Percentiles rank a stretch among this genome's conserved stretches.
Conservation (phyloP, 371 early-diverging fungal species). For the Gilbertella persicaria region DNA sequence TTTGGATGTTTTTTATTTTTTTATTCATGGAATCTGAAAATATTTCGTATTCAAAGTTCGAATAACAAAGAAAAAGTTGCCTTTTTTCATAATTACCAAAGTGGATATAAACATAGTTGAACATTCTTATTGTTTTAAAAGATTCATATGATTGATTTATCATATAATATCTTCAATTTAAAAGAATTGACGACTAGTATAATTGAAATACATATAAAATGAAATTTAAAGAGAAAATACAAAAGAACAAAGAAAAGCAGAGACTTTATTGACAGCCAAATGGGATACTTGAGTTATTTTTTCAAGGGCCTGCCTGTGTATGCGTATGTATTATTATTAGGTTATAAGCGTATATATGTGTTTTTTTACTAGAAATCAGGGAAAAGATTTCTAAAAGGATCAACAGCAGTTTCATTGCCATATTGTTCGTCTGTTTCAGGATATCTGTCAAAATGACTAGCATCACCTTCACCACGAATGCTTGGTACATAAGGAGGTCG, state of each 20-base stretch:
- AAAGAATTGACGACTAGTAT: too few relatives aligned
- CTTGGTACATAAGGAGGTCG: slow-evolving; percentile 92
- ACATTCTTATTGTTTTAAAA: too few relatives aligned
- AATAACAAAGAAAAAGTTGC: too few relatives aligned
- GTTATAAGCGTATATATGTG: neutral
- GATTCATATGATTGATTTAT: too few relatives aligned
- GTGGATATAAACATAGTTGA: too few relatives aligned
- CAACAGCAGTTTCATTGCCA: slow-evolving; percentile 33
- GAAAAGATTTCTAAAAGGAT: slow-evolving; percentile 23
- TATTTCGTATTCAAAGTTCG: too few relatives aligned
- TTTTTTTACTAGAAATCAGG: slow-evolving; percentile 21
- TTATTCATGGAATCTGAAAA: too few relatives aligned
- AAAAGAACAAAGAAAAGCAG: neutral
- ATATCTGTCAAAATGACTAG: slow-evolving; percentile 94
- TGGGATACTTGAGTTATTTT: neutral
- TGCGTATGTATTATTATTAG: too few relatives aligned
- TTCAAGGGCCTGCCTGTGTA: neutral
- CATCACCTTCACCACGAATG: slow-evolving; percentile 86
- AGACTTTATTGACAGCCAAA: neutral
- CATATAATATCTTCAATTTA: too few relatives aligned
- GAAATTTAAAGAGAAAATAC: neutral
- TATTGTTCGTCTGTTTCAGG: slow-evolving; percentile 80
- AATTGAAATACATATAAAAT: neutral
- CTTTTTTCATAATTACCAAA: too few relatives aligned
- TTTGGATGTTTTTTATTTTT: too few relatives aligned